Evolutionary conservation across 23 red algal species (phyloP).

Genomic region (Rhodosorus marinus): DNA sequence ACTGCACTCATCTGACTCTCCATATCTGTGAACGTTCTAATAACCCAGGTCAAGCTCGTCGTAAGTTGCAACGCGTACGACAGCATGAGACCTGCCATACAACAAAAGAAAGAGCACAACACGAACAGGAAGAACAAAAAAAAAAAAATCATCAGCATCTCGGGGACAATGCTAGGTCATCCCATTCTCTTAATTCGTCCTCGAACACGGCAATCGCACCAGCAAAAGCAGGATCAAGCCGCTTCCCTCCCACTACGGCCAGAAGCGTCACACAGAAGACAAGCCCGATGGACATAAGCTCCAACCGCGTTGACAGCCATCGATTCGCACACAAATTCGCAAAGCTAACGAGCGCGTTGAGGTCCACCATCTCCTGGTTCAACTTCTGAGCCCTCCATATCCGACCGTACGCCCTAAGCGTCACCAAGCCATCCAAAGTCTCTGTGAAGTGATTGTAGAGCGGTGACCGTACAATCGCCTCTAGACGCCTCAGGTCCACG

Average conservation of each 20-base stretch:
- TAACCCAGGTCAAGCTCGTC: constrained; percentile 42
- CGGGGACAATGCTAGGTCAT: no score
- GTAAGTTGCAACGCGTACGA: constrained; percentile 9
- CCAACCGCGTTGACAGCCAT: constrained; percentile 52
- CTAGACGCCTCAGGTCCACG: constrained; percentile 66
- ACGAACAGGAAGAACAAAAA: no score
- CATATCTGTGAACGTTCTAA: constrained; percentile 66
- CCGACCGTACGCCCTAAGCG: constrained; percentile 54
- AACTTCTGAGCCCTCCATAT: constrained; percentile 19
- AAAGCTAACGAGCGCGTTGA: constrained; percentile 19
- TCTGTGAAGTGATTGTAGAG: constrained; percentile 64
- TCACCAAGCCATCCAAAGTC: constrained; percentile 62
- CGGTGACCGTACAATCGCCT: constrained; percentile 49
- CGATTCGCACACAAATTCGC: constrained; percentile 26
- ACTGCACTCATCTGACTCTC: constrained; percentile 73
- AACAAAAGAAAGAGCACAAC: neutral
- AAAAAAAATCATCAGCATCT: no score
- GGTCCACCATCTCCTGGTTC: constrained; percentile 30
- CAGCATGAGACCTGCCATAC: neutral
- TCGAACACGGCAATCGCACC: no score
- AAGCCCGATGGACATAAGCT: constrained; percentile 39
- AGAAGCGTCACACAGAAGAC: constrained; percentile 42
- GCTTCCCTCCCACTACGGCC: constrained; percentile 15
- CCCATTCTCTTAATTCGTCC: no score
- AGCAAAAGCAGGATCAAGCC: no score